Evolutionary conservation across 129 eudicot species (phyloP), one percentile per base, ranked within the genome.

Genomic region (Logfia minima): DNA sequence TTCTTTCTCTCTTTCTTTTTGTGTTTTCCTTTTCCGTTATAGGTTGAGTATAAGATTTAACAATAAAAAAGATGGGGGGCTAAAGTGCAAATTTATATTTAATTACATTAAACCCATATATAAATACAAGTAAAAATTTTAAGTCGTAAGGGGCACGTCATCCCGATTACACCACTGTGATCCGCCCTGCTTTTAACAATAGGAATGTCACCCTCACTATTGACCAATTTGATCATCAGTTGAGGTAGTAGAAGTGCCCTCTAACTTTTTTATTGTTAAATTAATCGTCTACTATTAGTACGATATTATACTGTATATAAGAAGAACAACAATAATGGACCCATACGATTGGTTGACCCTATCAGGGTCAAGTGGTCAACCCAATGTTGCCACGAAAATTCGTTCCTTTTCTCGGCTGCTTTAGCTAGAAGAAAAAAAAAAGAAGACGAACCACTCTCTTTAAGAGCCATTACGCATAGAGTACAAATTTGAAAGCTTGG

Each of bases 141-240:
- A 2, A 26, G 29, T 26, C 29, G 2, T 26, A 26, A 2, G 29
- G 29, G 29, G 29, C 29, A 26, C 26, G 26, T 24, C 26, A 24
- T 1, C 26, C 26, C 26, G 26, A 24, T 24, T 24, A 24, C 26
- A 24, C 26, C 26, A 24, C 26, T 24, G 26, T 24, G 26, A 24
- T 24, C 26, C 26, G 26, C 26, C 26, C 26, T 24, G 21, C 31
- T 72, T 75, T 72, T 56, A 53, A 16, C 39, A 45, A 51, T 67
- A 34, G 34, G 56, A 82, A 76, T 62, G 86, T 74, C 86, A 61
- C 86, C n/a, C 75, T 83, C 86, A 74, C 85, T 74, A 79, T 79
- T 79, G 78, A 58, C 24, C 62, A 56, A 19, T 58, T 66, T 71
- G 68, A 62, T 41, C 71, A 61, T 78, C 19, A 74, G 83, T 75